Base-by-base conservation (phyloP, 2,329 filamentous ascomycete genomes). In the Ophiostoma angusticollis region DNA sequence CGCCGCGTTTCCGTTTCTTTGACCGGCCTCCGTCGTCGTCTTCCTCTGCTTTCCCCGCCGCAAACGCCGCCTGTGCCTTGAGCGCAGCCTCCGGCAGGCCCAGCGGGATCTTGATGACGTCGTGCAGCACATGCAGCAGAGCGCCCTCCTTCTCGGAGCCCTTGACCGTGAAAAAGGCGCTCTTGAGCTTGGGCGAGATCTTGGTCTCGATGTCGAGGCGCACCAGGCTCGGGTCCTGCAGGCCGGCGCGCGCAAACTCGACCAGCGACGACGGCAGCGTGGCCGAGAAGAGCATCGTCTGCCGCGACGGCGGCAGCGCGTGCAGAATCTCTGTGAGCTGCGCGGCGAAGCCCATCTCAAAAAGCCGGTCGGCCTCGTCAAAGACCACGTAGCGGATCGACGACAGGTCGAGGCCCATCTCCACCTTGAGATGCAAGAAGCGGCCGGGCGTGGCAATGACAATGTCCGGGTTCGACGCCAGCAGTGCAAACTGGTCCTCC, bases 331-430 rank as follows among this genome's bases (percentile, higher is more conserved):
- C 91, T 1, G 83, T 81, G 49, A 98, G 66, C 54, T 98, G 91
- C 4, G 84, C 78, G 5, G 87, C 86, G 56, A 98, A 98, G 50
- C 91, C 93, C 89, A 98, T 95, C 56, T 98, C 91, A 59, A 98
- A 98, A 16, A 98, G 67, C 39, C 91, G 75, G 67, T 98, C 91
- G 1, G 91, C 91, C 59, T 98, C 91, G 56, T 98, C 91, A 47
- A 98, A 98, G 8, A 98, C 91, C 18, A 94, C 84, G 53, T 98
- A 98, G 50, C 77, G 74, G 45, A 98, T 80, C 4, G 85, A 93
- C 1, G 80, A 85, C n/a, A 98, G 64, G 53, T 95, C 84, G 37
- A 98, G 61, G 9, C 71, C 70, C 93, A 98, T 98, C 56, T 98
- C 91, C 16, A 96, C 89, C 61, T 96, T 93, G 47, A 98, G 62